Percentiles rank a stretch among this genome's conserved stretches.
phyloP scores from a whole-genome alignment of 371 early-diverging fungal genomes.

The Choanephora cucurbitarum region DNA sequence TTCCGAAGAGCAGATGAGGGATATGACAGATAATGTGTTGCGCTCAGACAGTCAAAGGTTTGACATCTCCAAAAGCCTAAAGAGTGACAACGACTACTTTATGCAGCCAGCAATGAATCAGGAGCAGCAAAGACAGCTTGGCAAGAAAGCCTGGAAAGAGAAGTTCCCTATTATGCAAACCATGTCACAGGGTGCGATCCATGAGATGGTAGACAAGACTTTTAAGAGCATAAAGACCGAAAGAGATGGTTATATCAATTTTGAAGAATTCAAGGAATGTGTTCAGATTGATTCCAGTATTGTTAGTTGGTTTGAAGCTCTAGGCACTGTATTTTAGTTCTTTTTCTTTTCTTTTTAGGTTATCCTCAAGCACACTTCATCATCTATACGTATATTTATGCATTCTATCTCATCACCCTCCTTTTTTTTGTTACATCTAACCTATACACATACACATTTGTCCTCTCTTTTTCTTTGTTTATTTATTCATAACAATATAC shows the following conservation, averaged over 20 bases:
- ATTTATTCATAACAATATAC: background rate
- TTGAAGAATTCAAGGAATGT: constrained; percentile 78
- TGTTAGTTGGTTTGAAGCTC: constrained; percentile 71
- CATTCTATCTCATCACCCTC: too few relatives aligned
- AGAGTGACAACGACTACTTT: background rate
- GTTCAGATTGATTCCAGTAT: constrained; percentile 69
- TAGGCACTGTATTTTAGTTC: constrained; percentile 71
- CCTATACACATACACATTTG: background rate
- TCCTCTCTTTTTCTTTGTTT: background rate
- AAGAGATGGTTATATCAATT: constrained; percentile 66
- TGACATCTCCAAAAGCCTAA: constrained; percentile 6
- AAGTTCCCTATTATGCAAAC: constrained; percentile 87
- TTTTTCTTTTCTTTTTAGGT: constrained; percentile 34
- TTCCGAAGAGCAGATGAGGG: constrained; percentile 16
- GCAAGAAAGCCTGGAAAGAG: constrained; percentile 53
- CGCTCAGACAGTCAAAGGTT: constrained; percentile 24
- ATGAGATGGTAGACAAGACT: constrained; percentile 92
- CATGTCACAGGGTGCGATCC: constrained; percentile 89
- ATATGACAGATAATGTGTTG: constrained; percentile 16
- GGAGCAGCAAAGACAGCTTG: constrained; percentile 18
- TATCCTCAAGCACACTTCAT: too few relatives aligned
- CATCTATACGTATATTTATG: too few relatives aligned
- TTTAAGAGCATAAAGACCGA: constrained; percentile 68
- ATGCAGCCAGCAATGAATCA: background rate
- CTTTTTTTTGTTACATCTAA: too few relatives aligned